Conservation (phyloP, 768 basidiomycete species). For the Psilocybe sp. region DNA sequence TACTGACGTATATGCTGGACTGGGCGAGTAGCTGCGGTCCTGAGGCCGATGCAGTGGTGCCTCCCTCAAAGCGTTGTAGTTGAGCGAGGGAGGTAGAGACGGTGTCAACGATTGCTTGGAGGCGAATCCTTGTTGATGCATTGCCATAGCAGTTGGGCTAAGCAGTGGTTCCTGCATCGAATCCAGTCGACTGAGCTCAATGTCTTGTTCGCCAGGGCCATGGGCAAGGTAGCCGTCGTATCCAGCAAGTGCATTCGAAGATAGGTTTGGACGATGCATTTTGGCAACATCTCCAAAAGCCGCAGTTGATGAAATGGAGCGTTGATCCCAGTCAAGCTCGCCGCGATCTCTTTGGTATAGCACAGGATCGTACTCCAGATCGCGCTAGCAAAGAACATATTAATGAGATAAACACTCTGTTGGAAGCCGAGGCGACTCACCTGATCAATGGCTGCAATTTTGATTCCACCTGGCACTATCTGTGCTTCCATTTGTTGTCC, state of each 20-base stretch:
- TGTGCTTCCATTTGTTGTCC: slow-evolving; percentile 75
- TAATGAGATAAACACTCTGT: background rate
- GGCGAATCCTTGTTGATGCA: slow-evolving; percentile 30
- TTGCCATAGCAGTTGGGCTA: slow-evolving; percentile 29
- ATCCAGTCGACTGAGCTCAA: slow-evolving; percentile 59
- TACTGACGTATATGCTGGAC: slow-evolving; percentile 31
- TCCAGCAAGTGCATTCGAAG: slow-evolving; percentile 29
- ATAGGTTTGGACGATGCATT: slow-evolving; percentile 34
- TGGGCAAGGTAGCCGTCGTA: slow-evolving; percentile 60
- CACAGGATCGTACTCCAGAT: slow-evolving; percentile 80
- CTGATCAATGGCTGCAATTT: slow-evolving; percentile 80
- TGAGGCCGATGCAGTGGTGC: slow-evolving; percentile 65
- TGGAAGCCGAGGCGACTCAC: slow-evolving; percentile 27
- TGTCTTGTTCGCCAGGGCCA: slow-evolving; percentile 39
- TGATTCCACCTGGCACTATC: slow-evolving; percentile 74
- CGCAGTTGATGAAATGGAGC: slow-evolving; percentile 64
- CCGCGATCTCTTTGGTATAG: slow-evolving; percentile 79
- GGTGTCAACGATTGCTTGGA: slow-evolving; percentile 40
- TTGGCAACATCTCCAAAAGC: slow-evolving; percentile 49
- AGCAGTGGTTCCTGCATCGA: slow-evolving; percentile 64
- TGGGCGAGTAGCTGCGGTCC: slow-evolving; percentile 35
- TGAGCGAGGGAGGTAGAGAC: slow-evolving; percentile 40
- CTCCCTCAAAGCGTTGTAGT: slow-evolving; percentile 38
- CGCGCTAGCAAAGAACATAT: slow-evolving; percentile 35
- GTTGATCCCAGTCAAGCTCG: slow-evolving; percentile 85